Percentiles rank a stretch among this genome's conserved stretches.
phyloP scores from a whole-genome alignment of 176 grass and related monocot species.

The Typha latifolia region DNA sequence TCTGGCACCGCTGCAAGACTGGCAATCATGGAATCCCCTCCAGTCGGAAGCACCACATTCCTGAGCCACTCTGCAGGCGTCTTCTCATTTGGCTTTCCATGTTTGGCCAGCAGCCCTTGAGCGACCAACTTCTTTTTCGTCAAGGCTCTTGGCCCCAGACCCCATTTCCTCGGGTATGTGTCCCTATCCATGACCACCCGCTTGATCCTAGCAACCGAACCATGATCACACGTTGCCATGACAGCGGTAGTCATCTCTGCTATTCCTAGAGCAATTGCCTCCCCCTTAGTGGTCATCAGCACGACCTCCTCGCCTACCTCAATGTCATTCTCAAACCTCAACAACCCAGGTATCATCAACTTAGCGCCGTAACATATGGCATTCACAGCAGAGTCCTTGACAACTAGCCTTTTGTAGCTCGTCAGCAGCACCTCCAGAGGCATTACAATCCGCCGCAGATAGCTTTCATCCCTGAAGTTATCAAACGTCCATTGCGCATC shows the following conservation, averaged over 20 bases:
- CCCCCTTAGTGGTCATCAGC: slow-evolving; percentile 89
- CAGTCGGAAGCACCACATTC: slow-evolving; percentile 63
- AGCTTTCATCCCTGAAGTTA: slow-evolving; percentile 66
- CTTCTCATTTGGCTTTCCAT: slow-evolving; percentile 85
- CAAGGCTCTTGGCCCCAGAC: slow-evolving; percentile 62
- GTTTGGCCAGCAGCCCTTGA: slow-evolving; percentile 68
- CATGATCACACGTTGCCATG: slow-evolving; percentile 93
- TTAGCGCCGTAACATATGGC: slow-evolving; percentile 96
- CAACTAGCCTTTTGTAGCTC: slow-evolving; percentile 93
- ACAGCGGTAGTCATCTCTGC: slow-evolving; percentile 91
- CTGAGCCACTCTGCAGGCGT: slow-evolving; percentile 68
- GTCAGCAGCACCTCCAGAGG: slow-evolving; percentile 79
- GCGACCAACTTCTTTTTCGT: slow-evolving; percentile 83
- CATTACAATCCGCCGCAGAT: slow-evolving; percentile 80
- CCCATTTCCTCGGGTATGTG: slow-evolving; percentile 91
- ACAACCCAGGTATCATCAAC: slow-evolving; percentile 89
- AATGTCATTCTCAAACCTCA: slow-evolving; percentile 91
- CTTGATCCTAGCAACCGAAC: slow-evolving; percentile 67
- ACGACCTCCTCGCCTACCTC: slow-evolving; percentile 82
- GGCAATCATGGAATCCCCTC: slow-evolving; percentile 65
- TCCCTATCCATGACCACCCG: slow-evolving; percentile 97
- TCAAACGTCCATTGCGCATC: slow-evolving; percentile 76
- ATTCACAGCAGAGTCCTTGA: slow-evolving; percentile 93
- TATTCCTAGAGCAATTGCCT: slow-evolving; percentile 79
- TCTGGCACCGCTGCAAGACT: slow-evolving; percentile 61